phyloP scores from a whole-genome alignment of 106 monocot genomes.

The Hemerocallis citrina region DNA sequence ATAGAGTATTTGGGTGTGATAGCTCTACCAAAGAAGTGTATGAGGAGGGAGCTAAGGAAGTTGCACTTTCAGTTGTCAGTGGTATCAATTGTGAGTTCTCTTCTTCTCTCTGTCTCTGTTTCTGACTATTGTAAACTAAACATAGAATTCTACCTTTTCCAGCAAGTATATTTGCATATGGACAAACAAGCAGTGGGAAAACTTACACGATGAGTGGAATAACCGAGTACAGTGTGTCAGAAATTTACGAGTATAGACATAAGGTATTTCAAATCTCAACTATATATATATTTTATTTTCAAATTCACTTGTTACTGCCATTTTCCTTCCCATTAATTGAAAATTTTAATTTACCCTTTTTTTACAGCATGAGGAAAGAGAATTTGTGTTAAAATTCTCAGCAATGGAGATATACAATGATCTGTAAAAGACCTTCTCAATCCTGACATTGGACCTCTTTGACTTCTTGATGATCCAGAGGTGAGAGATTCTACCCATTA shows the following conservation, averaged over 20 bases:
- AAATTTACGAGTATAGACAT: slow-evolving; percentile 62
- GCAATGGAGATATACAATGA: slow-evolving; percentile 87
- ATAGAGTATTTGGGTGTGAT: slow-evolving; percentile 51
- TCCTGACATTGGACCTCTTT: slow-evolving; percentile 34
- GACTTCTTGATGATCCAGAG: slow-evolving; percentile 88
- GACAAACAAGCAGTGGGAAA: slow-evolving; percentile 82
- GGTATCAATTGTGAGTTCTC: slow-evolving; percentile 61
- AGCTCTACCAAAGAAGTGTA: slow-evolving; percentile 57
- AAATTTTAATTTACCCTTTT: neutral
- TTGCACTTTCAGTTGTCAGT: slow-evolving; percentile 63
- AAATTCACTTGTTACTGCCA: neutral
- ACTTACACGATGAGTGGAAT: slow-evolving; percentile 78
- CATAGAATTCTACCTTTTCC: slow-evolving; percentile 11
- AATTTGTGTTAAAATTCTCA: slow-evolving; percentile 56
- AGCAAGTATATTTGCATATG: slow-evolving; percentile 83
- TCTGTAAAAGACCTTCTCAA: slow-evolving; percentile 66
- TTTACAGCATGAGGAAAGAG: slow-evolving; percentile 57
- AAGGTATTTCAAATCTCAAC: slow-evolving; percentile 23
- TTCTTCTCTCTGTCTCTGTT: neutral
- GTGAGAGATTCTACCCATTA: no score
- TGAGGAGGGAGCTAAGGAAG: slow-evolving; percentile 62
- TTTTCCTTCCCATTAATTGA: neutral
- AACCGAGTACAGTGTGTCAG: slow-evolving; percentile 50
- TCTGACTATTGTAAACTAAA: neutral
- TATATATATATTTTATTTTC: neutral